A percentile compares a stretch with the other conserved stretches of the same genome.
Evolutionary conservation across 805 yeast genomes (phyloP).

Genomic region (Citeromyces matritensis): DNA sequence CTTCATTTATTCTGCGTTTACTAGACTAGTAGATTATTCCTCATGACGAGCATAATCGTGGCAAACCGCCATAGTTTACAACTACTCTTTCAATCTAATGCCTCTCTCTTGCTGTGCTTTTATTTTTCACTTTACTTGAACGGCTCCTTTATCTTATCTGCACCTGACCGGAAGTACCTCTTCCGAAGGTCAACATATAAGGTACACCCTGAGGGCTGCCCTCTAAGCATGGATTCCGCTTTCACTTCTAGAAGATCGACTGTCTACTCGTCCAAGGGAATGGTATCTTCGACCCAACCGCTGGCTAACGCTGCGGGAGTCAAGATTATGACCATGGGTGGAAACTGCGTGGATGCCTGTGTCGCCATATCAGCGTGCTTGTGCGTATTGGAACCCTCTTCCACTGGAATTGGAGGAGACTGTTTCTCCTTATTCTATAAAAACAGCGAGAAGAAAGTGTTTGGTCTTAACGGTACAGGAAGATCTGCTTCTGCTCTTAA

Average conservation of each 20-base stretch:
- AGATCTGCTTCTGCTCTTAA: constrained; percentile 38
- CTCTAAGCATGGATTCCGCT: constrained; percentile 3
- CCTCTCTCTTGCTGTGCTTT: too few species aligned
- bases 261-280: constrained; percentile 58
- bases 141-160: too few species aligned
- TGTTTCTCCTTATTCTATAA: constrained; percentile 51
- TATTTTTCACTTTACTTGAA: too few species aligned
- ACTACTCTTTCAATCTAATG: too few species aligned
- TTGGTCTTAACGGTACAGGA: constrained; percentile 69
- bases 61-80: too few species aligned
- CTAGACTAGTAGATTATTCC: too few species aligned
- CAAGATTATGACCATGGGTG: constrained; percentile 50
- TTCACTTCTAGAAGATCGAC: constrained; percentile 50
- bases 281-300: constrained; percentile 66
- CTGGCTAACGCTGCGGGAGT: constrained; percentile 64
- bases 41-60: too few species aligned
- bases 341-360: constrained; percentile 48
- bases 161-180: too few species aligned
- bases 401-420: constrained; percentile 57
- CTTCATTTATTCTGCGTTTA: too few species aligned
- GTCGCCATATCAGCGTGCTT: constrained; percentile 15
- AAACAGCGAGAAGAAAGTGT: constrained; percentile 29
- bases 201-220: too few species aligned
- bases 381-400: constrained; percentile 19
- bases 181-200: too few species aligned